Conservation (phyloP, 2,329 filamentous ascomycete genomes). For the Botrytis elliptica region DNA sequence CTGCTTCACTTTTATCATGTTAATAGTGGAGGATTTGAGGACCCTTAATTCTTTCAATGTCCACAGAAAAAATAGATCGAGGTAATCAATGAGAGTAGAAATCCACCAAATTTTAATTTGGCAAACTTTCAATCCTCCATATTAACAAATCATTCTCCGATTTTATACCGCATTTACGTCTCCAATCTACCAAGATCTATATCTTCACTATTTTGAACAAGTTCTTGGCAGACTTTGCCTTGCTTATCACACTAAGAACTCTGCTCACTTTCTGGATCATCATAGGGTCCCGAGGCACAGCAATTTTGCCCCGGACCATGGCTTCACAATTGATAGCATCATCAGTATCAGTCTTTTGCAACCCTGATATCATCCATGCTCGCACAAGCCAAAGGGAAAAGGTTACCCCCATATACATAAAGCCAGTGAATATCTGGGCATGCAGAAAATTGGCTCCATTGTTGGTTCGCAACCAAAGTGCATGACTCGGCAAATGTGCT, state of each 20-base stretch:
- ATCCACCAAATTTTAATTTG: neutral
- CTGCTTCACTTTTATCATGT: neutral
- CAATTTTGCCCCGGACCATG: neutral
- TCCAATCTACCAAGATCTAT: neutral
- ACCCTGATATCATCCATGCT: neutral
- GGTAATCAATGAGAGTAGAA: neutral
- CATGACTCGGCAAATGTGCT: neutral
- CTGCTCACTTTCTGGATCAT: neutral
- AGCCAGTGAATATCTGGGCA: neutral
- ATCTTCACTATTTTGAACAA: neutral
- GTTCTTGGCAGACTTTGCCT: neutral
- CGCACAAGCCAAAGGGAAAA: neutral
- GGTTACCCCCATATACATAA: neutral
- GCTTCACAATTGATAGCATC: neutral
- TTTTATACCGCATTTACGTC: neutral
- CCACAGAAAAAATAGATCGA: neutral
- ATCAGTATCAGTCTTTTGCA: neutral
- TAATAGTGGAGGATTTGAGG: neutral
- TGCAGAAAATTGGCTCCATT: neutral
- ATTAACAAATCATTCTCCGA: neutral
- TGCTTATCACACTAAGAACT: neutral
- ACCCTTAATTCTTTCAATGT: neutral
- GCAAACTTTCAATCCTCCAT: neutral
- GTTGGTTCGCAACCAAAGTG: neutral
- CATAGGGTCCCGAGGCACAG: neutral